Conservation (phyloP, 2,329 filamentous ascomycete genomes). For the Emmonsia crescens region DNA sequence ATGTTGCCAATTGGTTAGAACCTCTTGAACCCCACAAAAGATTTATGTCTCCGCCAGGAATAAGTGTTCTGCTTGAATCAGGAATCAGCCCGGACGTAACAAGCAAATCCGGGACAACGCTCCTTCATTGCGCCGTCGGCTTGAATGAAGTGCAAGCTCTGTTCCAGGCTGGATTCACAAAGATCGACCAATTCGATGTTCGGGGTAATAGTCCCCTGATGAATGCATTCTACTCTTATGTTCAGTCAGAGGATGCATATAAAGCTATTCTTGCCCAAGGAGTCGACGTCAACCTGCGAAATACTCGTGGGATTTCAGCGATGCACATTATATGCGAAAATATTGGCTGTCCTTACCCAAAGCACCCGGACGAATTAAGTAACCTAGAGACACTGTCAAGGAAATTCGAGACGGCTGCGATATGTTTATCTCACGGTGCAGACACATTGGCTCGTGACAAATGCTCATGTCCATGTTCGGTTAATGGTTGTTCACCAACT, state of each 20-base stretch:
- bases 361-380: not conserved
- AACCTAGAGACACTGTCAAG: not conserved
- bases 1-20: not conserved
- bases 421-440: not conserved
- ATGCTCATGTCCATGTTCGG: not conserved
- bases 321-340: not conserved
- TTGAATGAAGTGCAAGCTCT: not conserved
- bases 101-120: not conserved
- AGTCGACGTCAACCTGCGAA: not conserved
- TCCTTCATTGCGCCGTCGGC: not conserved
- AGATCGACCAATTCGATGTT: not conserved
- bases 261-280: not conserved
- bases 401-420: not conserved
- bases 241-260: not conserved
- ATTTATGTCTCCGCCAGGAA: not conserved
- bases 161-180: not conserved
- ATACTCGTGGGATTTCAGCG: not conserved
- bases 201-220: not conserved
- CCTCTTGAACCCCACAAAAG: not conserved
- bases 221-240: not conserved
- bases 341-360: not conserved
- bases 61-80: not conserved
- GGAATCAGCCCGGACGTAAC: not conserved
- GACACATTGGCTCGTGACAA: not conserved
- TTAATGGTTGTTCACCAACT: not conserved